Evolutionary conservation across 805 yeast genomes (phyloP), one percentile per base, ranked within the genome.

Genomic region (Spathaspora sp.): DNA sequence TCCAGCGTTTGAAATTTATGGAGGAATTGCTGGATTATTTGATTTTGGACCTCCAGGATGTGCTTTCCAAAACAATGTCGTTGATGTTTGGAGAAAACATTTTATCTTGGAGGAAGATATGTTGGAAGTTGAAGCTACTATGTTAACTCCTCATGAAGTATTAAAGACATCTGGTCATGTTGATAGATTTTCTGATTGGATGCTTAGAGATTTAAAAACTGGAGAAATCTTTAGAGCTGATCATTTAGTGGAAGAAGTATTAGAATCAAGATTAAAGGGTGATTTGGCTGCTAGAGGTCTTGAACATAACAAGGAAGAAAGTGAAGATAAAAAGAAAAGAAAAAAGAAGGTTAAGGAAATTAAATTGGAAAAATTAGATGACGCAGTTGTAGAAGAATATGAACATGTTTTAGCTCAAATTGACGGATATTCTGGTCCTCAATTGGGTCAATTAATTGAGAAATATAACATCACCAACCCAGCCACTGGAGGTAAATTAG

Each of bases 31-130:
- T 47, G 99, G 99, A 59, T 79, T 94, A 53, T 94, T 89, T 70
- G 99, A 94, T 70, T 94, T 92, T 68, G 99, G 99, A 76, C 99
- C 99, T 57, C 97, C 99, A 69, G 99, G 99, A 56, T 93, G 98
- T 77, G 96, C 98, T 11, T 82, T 94, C 73, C 98, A 93, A 78
- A 96, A 97, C 63, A 93, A 94, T 70, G 80, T 94, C 56, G 78
- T 94, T 55, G 99, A 96, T 66, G 80, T 82, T 47, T 94, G 99
- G 99, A 87, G 98, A 78, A 93, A 92, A 71, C 99, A 94, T 74
- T 94, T 94, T 69, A 85, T 94, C 55, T 77, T 96, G 60, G 98
- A 94, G 74, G 99, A 94, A 76, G 98, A 94, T 66, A 94, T 94
- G 98, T 81, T 92, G 66, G 99, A 94, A 75, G 97, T 94, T 55